phyloP scores from a whole-genome alignment of 164 flowering plant species.

The Liquidambar formosana region DNA sequence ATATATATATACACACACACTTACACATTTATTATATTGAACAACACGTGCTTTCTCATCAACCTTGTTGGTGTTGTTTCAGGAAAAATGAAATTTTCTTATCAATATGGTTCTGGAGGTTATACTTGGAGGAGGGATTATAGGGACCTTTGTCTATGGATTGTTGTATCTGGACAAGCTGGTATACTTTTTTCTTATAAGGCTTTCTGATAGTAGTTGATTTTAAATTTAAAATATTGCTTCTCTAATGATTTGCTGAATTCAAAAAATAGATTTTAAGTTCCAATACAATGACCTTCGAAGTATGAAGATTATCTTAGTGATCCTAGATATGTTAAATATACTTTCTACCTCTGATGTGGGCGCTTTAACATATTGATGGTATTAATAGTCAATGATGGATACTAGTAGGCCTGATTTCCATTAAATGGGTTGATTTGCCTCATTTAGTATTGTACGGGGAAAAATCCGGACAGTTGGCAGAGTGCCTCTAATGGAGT shows the following conservation, averaged over 20 bases:
- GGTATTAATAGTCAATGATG: too few relatives aligned
- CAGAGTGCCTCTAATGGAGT: too few relatives aligned
- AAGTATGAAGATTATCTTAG: not conserved
- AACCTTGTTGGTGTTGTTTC: not conserved
- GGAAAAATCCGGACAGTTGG: too few relatives aligned
- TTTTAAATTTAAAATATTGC: not conserved
- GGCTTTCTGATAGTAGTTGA: not conserved
- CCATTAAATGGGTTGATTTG: too few relatives aligned
- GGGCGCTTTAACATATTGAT: too few relatives aligned
- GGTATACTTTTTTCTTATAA: constrained; percentile 10
- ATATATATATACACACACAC: not conserved
- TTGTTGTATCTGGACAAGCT: constrained; percentile 22
- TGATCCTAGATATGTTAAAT: too few relatives aligned
- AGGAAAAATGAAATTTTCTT: constrained; percentile 9
- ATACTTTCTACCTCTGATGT: too few relatives aligned
- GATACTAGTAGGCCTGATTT: too few relatives aligned
- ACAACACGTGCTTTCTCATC: not conserved
- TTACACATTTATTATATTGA: not conserved
- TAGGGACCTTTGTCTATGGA: constrained; percentile 16
- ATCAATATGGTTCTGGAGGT: constrained; percentile 14
- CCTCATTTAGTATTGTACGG: too few relatives aligned
- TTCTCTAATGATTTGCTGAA: not conserved
- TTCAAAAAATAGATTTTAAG: not conserved
- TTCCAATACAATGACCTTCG: not conserved
- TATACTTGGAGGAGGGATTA: constrained; percentile 13